Base-by-base conservation (phyloP, 257 asterid species). In the Solanum virginianum region DNA sequence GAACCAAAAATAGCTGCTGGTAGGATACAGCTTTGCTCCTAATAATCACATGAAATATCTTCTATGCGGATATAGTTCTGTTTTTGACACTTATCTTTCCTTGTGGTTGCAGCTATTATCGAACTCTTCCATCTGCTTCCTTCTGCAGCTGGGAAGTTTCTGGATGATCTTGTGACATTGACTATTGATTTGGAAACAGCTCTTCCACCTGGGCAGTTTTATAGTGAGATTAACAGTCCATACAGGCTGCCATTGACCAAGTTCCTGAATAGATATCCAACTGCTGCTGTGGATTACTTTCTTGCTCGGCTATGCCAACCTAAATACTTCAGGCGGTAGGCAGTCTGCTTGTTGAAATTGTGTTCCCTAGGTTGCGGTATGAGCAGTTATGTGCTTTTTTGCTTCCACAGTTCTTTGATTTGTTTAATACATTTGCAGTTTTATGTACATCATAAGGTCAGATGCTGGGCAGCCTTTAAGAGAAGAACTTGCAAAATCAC, bases 1-100 rank as follows among this genome's bases (percentile, higher is more conserved):
- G 99, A 97, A 87, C 99, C 99, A 70, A 97, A 97, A 91, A 94
- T 97, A 87, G 99, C 99, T 86, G 96, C 99, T 89, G 99, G 99
- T 95, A 88, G 93, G 72, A 49, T 88, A 26, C 65, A 47, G 69
- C 69, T 62, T 81, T 57, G 41, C 17, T 49, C 47, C 63, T 32
- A 85, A 70, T 66, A n/a, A 74, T 77, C 83, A 66, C 54, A 54
- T 26, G 53, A 57, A 45, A 68, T 47, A 24, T 57, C 60, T 68
- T 57, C 49, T 66, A 15, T 36, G 80, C 14, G 32, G 43, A n/a
- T 85, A 62, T 45, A 77, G 24, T 60, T 75, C 59, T 82, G 32
- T 65, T 6, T 16, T 9, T 82, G 82, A 65, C 83, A 39, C 82
- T 17, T 83, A 80, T 26, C 75, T 47, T 80, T 83, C 29, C 79